Evolutionary conservation across 2,329 filamentous ascomycete species (phyloP), one percentile per base, ranked within the genome.

Genomic region (Calonectria pseudoreteaudii): DNA sequence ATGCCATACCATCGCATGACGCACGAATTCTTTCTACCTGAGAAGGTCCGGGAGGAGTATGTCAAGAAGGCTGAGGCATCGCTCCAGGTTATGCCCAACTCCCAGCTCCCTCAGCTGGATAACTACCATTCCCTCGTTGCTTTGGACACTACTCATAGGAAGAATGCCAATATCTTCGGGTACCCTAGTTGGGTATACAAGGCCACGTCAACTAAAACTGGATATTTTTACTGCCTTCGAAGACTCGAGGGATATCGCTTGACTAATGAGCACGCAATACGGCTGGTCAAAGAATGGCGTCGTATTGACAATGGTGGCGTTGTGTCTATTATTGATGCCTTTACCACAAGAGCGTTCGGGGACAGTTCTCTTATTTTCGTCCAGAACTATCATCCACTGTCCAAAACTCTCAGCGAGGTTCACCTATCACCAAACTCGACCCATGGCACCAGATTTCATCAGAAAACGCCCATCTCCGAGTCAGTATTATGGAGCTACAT

Each of bases 121-220:
- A 93, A 95, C 80, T 98, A 97, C 82, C 96, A 98, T 84, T 97
- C 95, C 5, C 89, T 99, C 14, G 95, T 98, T 11, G 95, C 96
- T 5, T 87, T 99, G 53, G 96, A 98, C 83, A 94, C 93, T 11
- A 93, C 90, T 65, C 92, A 95, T 74, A 91, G 95, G 77, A 96
- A 95, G 83, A 95, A 93, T 77, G 91, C 93, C 5, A 90, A 91
- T 16, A 91, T 94, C 20, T 98, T 98, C 84, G 95, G 95, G 34
- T 98, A 95, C 81, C 92, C 93, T 8, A 98, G 94, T 79, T 98
- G 96, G 95, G 91, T 98, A 0, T 99, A 98, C 87, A 98, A 98
- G 86, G 96, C 96, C 11, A 93, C 93, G 30, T 98, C 95, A 9
- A 93, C 91, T 83, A 97, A 97, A 82, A 96, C 96, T 79, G 97